Evolutionary conservation across 2,329 filamentous ascomycete genomes (phyloP), one percentile per base, ranked within the genome.

Genomic region (Tolypocladium endophyticum): DNA sequence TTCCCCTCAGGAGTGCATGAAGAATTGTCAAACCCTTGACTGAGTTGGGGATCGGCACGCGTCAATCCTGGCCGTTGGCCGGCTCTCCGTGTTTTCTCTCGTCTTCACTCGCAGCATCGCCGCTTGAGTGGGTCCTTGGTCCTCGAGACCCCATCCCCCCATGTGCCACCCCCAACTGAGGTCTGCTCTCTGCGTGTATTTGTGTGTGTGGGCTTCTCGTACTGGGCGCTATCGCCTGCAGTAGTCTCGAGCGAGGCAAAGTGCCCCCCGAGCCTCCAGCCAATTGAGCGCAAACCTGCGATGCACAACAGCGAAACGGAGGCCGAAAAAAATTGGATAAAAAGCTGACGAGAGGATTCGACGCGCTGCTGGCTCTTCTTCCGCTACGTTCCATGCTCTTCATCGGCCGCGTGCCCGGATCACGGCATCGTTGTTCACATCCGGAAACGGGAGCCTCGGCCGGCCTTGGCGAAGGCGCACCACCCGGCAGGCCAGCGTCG

Each of bases 151-250:
- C 25, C 45, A 23, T 43, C 20, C 43, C n/a, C n/a, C 43, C 43
- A 45, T 45, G 43, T 45, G 45, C 23, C 16, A 30, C 25, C 28
- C 45, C 28, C 47, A 52, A 33, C 28, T 9, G 28, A n/a, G n/a
- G n/a, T n/a, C 39, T 5, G 4, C 43, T 28, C 45, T 50, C 23
- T 50, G 47, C 25, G 9, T n/a, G 25, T 20, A 14, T 35, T 14
- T n/a, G 47, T 33, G 47, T 33, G 47, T 33, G 28, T 33, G 28
- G 30, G 50, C 30, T 36, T 23, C 50, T 54, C 50, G 30, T 36
- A 35, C 50, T n/a, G n/a, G 59, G 57, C 62, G 62, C 62, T 58
- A 62, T 62, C 59, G 55, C 57, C 54, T 62, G 61, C 62, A 63
- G 61, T 58, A 63, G 62, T 38, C 23, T 41, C 20, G 14, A 38